Base-by-base conservation (phyloP, 1,139 yeast species). In the Blastobotrys petasosporus region DNA sequence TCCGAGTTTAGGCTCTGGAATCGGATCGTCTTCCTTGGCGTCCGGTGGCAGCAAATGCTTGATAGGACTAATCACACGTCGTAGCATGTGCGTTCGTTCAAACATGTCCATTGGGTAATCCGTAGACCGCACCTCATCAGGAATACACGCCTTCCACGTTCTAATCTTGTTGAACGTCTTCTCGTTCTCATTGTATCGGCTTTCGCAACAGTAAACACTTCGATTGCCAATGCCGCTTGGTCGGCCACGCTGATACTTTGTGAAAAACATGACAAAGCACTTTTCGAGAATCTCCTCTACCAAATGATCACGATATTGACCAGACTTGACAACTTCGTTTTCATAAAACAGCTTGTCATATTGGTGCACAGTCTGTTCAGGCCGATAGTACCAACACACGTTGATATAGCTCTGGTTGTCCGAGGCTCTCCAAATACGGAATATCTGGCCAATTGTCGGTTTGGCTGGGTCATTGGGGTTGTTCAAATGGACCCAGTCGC, bases 61-160 rank as follows among this genome's bases (percentile, higher is more conserved):
- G 55, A 92, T 75, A 9, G 98, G 98, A 2, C 96, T 86, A 44
- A 85, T 90, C 53, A 84, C 79, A 58, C 95, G 76, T 44, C 71
- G 64, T 31, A 79, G 68, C 20, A 79, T 80, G 28, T 67, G 62
- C 1, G 80, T 77, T 35, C 60, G 57, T 17, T 67, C 73, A 58
- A 66, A 71, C 47, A 59, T 46, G 37, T 82, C 81, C 55, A 94
- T 90, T 41, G 87, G 87, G 50, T 69, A 70, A 63, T 92, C 97
- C 43, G 79, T 75, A 52, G 85, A 90, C 60, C 97, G 79, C 35
- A 90, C 85, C 62, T 90, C 98, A 65, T 92, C 98, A 0, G 98
- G 98, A 54, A 92, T 75, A 70, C 98, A 92, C 3, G 97, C 97
- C 65, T 87, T 92, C 98, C 98, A 92, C 1, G 98, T 92, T 61